Base-by-base conservation (phyloP, 306 rosid species). In the Amphicarpaea edgeworthii region DNA sequence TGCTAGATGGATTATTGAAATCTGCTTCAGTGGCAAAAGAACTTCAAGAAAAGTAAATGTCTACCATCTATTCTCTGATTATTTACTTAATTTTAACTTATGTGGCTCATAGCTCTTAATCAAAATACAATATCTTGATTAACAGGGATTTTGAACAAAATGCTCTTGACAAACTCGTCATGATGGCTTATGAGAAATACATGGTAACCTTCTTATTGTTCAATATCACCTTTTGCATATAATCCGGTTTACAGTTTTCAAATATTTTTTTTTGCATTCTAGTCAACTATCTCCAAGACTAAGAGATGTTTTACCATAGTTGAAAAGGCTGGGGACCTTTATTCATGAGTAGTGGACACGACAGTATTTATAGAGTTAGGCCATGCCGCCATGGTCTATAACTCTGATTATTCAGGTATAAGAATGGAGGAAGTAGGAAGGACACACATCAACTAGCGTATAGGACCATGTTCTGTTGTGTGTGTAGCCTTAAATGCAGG, bases 131-230 rank as follows among this genome's bases (percentile, higher is more conserved):
- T 69, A 20, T 77, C 55, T 84, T 64, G 45, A 83, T 30, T 71
- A 40, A 47, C 89, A 93, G 97, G 92, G 91, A 90, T 76, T 89
- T 88, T 82, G 94, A 93, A 78, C 84, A 80, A 75, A 84, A 80
- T 24, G 90, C 92, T 62, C 83, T 90, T 63, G 96, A 93, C 81
- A 93, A 86, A 85, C 97, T 93, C 17, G 43, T 85, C 57, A 80
- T 84, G 81, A 86, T 93, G 94, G 91, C 97, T 69, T 89, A 86
- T 78, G 87, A 86, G 75, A 93, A 90, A 86, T 87, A 90, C 78
- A 85, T 74, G 96, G 98, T 93, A 89, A 83, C 65, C 74, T 78
- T 71, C 65, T 20, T 50, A 63, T 61, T 30, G n/a, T 75, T 28
- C 38, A 51, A 7, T 42, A 11, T 62, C 38, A 54, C 64, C 68